Conservation (phyloP, 2,329 filamentous ascomycete genomes). For the Fusarium scirpi region DNA sequence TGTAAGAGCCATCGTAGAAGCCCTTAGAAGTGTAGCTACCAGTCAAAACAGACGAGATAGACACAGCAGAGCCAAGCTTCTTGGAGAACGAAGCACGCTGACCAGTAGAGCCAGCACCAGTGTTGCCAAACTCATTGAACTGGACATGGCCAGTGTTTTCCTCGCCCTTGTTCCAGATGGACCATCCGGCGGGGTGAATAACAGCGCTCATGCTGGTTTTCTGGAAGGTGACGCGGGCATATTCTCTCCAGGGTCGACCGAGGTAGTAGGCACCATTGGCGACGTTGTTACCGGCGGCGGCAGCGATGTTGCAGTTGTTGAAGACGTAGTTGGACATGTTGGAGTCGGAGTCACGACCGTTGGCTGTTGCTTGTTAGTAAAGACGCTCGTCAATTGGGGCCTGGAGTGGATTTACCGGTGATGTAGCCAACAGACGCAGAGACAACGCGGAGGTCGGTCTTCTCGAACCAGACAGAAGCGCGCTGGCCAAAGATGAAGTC, state of each 20-base stretch:
- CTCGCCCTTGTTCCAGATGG: constrained; percentile 62
- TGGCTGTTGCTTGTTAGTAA: constrained; percentile 49
- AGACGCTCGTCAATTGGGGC: fast-evolving
- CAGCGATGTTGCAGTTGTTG: constrained; percentile 58
- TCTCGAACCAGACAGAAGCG: constrained; percentile 59
- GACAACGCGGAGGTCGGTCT: constrained; percentile 55
- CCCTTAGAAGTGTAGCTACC: constrained; percentile 35
- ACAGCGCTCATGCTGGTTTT: constrained; percentile 63
- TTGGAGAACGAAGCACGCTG: constrained; percentile 50
- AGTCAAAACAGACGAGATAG: constrained; percentile 48
- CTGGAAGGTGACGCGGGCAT: constrained; percentile 63
- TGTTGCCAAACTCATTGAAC: constrained; percentile 71
- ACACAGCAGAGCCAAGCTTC: constrained; percentile 52
- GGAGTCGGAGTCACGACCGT: constrained; percentile 53
- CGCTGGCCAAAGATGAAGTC: constrained; percentile 63
- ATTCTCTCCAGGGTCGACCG: constrained; percentile 61
- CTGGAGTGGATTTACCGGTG: constrained; percentile 51
- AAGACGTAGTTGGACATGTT: constrained; percentile 60
- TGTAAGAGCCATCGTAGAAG: constrained; percentile 39
- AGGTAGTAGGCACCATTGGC: constrained; percentile 58
- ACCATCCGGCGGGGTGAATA: constrained; percentile 71
- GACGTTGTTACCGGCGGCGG: constrained; percentile 54
- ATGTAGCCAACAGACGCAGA: constrained; percentile 54
- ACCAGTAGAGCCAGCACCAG: constrained; percentile 66
- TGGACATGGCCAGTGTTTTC: constrained; percentile 64